Percentiles rank a stretch among this genome's conserved stretches.
phyloP scores from a whole-genome alignment of 371 early-diverging fungal genomes.

The Syncephalastrum sp. region DNA sequence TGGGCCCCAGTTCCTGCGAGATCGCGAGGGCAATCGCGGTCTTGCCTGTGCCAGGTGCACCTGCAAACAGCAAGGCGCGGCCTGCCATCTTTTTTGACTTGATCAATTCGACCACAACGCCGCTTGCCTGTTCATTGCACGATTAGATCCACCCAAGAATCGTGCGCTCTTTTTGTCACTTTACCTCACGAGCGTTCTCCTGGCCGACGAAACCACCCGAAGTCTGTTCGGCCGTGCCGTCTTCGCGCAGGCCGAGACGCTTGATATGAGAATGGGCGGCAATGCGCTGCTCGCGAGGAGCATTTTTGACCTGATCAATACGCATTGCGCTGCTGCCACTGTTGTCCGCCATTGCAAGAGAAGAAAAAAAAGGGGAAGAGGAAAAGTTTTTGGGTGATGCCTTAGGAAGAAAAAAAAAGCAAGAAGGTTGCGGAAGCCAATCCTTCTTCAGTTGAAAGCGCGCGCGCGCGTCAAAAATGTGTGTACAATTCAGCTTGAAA shows the following conservation, averaged over 20 bases:
- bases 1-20: conserved; percentile 94
- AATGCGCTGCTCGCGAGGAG: conserved; percentile 86
- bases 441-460: too few relatives aligned
- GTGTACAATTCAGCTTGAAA: too few relatives aligned
- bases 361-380: too few relatives aligned
- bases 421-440: too few relatives aligned
- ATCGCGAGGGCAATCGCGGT: conserved; percentile 93
- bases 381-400: too few relatives aligned
- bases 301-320: conserved; percentile 80
- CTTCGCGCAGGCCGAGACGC: conserved; percentile 80
- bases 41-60: conserved; percentile 97
- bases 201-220: conserved; percentile 96
- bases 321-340: conserved; percentile 56
- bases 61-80: conserved; percentile 93
- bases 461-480: too few relatives aligned
- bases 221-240: conserved; percentile 86
- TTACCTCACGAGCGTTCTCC: conserved; percentile 91
- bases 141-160: neutral
- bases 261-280: conserved; percentile 97
- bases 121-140: conserved; percentile 69
- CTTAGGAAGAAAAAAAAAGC: too few relatives aligned
- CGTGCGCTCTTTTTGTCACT: conserved; percentile 1
- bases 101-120: conserved; percentile 93
- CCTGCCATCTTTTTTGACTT: conserved; percentile 97
- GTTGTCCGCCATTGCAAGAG: too few relatives aligned